phyloP scores from a whole-genome alignment of 257 asterid species.

The Ophiorrhiza pumila region DNA sequence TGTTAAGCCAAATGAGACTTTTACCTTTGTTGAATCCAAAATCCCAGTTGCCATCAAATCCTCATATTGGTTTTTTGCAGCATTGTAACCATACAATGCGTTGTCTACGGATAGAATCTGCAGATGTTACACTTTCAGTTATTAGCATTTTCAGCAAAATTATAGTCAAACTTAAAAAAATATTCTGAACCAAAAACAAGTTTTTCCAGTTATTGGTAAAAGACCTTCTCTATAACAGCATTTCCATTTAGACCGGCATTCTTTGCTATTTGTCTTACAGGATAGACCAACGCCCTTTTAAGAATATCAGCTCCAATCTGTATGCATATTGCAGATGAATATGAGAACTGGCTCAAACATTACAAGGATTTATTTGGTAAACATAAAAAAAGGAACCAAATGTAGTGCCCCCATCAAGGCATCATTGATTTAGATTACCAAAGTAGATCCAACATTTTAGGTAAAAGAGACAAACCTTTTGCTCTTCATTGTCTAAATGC shows the following conservation, averaged over 20 bases:
- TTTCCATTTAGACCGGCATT: slow-evolving; percentile 82
- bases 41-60: slow-evolving; percentile 83
- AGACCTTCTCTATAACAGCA: slow-evolving; percentile 60
- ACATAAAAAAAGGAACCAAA: background rate
- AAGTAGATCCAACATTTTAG: background rate
- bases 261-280: slow-evolving; percentile 73
- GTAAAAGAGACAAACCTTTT: slow-evolving; percentile 39
- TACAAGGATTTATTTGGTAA: background rate
- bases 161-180: background rate
- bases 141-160: background rate
- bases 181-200: background rate
- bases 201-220: background rate
- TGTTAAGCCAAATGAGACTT: background rate
- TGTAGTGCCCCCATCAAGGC: background rate
- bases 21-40: slow-evolving; percentile 81
- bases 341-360: background rate
- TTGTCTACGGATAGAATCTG: slow-evolving; percentile 68
- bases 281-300: slow-evolving; percentile 70
- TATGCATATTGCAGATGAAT: background rate
- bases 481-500: slow-evolving; percentile 70
- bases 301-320: slow-evolving; percentile 90
- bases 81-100: slow-evolving; percentile 65
- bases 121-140: slow-evolving; percentile 6
- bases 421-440: background rate
- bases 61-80: slow-evolving; percentile 68